Percentiles rank a stretch among this genome's conserved stretches.
These are phyloP conservation scores for Chytriomyces sp. DNA, from an alignment of 192 early-diverging fungal species.

Conservation along the genomic window DNA sequence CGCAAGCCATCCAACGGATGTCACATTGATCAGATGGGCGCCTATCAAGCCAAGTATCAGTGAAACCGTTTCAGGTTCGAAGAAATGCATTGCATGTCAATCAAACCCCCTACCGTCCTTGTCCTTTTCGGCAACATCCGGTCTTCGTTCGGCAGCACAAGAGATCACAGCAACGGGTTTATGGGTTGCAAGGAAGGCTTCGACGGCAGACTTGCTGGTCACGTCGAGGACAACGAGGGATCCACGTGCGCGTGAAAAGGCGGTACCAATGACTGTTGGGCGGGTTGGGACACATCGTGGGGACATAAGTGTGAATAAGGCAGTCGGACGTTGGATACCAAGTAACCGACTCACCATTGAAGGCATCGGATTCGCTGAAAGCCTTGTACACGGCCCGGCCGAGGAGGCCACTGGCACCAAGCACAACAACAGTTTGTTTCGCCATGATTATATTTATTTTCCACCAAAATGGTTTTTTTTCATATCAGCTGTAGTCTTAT, in stretches of 20 bases:
- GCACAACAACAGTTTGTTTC: constrained; percentile 66
- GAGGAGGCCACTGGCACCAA: constrained; percentile 82
- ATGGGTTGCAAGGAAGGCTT: constrained; percentile 56
- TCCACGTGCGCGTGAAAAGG: constrained; percentile 63
- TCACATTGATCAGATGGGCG: constrained; percentile 67
- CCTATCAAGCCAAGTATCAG: background rate
- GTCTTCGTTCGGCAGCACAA: constrained; percentile 85
- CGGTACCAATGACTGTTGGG: constrained; percentile 71
- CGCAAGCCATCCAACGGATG: constrained; percentile 64
- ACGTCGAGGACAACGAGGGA: constrained; percentile 71
- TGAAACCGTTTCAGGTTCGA: background rate
- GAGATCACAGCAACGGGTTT: constrained; percentile 76
- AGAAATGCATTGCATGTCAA: background rate
- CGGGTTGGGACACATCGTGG: background rate
- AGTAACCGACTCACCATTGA: constrained; percentile 46
- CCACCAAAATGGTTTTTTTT: too few relatives aligned
- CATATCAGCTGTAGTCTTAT: too few relatives aligned
- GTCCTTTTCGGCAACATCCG: constrained; percentile 78
- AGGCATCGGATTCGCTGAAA: constrained; percentile 57
- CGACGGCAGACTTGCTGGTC: constrained; percentile 57
- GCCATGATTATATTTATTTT: background rate
- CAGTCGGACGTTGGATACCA: background rate
- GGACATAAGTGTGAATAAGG: background rate
- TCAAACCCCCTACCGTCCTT: constrained; percentile 51
- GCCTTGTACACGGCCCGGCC: constrained; percentile 72